A percentile compares a stretch with the other conserved stretches of the same genome.
These are phyloP conservation scores for Malus hybrid DNA, from an alignment of 331 rosid genomes.

Conservation along the genomic window DNA sequence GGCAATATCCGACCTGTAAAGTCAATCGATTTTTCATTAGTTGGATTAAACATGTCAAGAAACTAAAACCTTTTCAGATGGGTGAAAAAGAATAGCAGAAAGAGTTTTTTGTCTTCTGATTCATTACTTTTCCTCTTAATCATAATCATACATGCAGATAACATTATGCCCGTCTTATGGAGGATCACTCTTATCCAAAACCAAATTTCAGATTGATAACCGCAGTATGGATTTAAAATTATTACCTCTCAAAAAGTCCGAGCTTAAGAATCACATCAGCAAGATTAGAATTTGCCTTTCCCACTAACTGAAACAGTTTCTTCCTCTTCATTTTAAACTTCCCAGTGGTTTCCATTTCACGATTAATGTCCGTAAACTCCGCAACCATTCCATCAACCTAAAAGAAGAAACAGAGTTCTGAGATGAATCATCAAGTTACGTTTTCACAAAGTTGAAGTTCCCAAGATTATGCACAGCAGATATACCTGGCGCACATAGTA, in stretches of 20 bases:
- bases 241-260: constrained; percentile 93
- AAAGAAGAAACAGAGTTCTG: not conserved
- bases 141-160: not conserved
- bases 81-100: not conserved
- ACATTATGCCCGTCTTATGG: not conserved
- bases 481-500: constrained; percentile 90
- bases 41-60: not conserved
- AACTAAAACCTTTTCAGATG: not conserved
- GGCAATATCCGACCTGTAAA: constrained; percentile 87
- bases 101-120: not conserved
- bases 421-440: constrained; percentile 3
- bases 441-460: constrained; percentile 11
- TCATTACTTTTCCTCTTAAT: not conserved
- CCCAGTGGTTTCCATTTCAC: constrained; percentile 96
- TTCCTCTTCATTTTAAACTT: constrained; percentile 93
- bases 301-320: constrained; percentile 92
- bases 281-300: constrained; percentile 97
- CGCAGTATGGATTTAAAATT: not conserved
- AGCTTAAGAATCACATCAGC: constrained; percentile 97
- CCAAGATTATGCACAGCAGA: not conserved
- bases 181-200: not conserved
- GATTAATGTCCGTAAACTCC: constrained; percentile 94
- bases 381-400: constrained; percentile 99
- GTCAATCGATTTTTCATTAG: constrained; percentile 2
- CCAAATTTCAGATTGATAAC: not conserved